A percentile compares a stretch with the other conserved stretches of the same genome.
These are phyloP conservation scores for Ramalina intermedia DNA, from an alignment of 495 filamentous ascomycete species.

Conservation along the genomic window DNA sequence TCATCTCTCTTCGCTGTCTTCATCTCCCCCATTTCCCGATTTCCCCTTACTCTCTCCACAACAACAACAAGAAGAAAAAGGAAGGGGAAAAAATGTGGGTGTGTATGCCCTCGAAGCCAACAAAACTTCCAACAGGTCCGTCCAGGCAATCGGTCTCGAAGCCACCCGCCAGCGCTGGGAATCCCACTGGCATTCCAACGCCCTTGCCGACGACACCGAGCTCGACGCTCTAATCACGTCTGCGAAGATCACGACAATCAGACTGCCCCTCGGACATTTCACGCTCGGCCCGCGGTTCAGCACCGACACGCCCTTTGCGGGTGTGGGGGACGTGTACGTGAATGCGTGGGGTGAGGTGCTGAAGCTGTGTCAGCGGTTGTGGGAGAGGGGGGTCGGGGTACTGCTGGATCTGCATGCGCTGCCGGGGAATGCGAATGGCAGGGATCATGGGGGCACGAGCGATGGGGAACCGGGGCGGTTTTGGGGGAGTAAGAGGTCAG, in stretches of 20 bases:
- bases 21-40: too few species aligned
- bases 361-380: constrained; percentile 25
- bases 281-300: constrained; percentile 34
- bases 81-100: too few species aligned
- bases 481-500: constrained; percentile 24
- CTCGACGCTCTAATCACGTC: constrained; percentile 22
- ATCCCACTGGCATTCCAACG: constrained; percentile 28
- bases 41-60: too few species aligned
- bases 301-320: constrained; percentile 31
- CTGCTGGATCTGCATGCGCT: constrained; percentile 41
- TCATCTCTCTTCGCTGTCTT: too few species aligned
- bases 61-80: too few species aligned
- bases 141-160: constrained; percentile 28
- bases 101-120: neutral
- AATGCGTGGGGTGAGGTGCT: constrained; percentile 34
- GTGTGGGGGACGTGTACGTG: constrained; percentile 27
- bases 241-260: constrained; percentile 35
- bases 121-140: constrained; percentile 11
- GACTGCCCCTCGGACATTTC: constrained; percentile 42
- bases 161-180: constrained; percentile 34
- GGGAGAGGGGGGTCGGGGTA: constrained; percentile 31
- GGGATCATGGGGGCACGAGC: constrained; percentile 36
- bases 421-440: constrained; percentile 37
- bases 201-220: constrained; percentile 27
- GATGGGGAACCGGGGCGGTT: constrained; percentile 24